A percentile compares a stretch with the other conserved stretches of the same genome.
These are phyloP conservation scores for Pseudohalonectria lignicola DNA, from an alignment of 2,329 filamentous ascomycete genomes.

Conservation along the genomic window DNA sequence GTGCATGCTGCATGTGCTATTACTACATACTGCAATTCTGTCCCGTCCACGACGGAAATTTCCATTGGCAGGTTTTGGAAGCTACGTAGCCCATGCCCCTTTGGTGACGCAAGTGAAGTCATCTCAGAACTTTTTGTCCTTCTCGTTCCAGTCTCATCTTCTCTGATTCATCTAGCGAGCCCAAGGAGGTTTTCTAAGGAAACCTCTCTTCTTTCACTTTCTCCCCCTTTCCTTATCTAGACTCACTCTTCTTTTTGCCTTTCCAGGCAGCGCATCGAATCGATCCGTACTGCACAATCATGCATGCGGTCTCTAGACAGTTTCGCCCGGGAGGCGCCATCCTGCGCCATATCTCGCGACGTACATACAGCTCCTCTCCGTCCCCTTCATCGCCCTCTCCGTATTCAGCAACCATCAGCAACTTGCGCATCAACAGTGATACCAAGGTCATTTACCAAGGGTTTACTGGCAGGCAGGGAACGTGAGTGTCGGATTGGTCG, in stretches of 20 bases:
- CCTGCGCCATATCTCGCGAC: conserved; percentile 53
- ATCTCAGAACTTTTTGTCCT: no score
- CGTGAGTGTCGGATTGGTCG: conserved; percentile 43
- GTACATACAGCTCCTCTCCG: conserved; percentile 64
- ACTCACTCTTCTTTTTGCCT: neutral
- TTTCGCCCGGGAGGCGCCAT: conserved; percentile 55
- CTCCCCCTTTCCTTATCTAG: conserved; percentile 1
- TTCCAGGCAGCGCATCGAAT: neutral
- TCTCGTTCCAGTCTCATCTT: no score
- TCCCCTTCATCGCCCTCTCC: no score
- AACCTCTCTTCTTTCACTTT: conserved; percentile 5
- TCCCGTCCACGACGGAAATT: no score
- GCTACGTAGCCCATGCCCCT: no score
- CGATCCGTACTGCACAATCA: conserved; percentile 30
- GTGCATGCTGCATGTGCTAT: no score
- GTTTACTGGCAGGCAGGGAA: conserved; percentile 95
- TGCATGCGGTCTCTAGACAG: conserved; percentile 79
- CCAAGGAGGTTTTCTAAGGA: no score
- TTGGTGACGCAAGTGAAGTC: no score
- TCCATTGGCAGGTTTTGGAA: no score
- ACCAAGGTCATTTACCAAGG: conserved; percentile 97
- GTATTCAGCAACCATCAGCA: conserved; percentile 65
- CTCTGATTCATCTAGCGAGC: no score
- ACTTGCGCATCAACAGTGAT: conserved; percentile 84
- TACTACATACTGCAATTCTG: no score